Evolutionary conservation across 1,284 basidiomycete genomes (phyloP).

Genomic region (Waitea zeae): DNA sequence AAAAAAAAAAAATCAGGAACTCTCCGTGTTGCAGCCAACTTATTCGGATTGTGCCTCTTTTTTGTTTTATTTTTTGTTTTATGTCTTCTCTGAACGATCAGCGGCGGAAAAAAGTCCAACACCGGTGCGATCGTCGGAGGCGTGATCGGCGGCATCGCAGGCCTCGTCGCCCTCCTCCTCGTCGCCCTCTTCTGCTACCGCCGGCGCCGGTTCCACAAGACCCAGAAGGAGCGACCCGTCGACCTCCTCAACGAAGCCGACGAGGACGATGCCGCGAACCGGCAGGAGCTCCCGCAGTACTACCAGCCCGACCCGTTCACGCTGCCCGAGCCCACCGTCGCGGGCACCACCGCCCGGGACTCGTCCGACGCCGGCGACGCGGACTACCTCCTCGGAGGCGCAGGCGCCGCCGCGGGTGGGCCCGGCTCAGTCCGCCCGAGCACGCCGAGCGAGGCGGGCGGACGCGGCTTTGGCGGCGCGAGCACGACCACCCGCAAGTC

Average conservation of each 20-base stretch:
- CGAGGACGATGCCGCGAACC: constrained; percentile 22
- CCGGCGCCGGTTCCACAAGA: constrained; percentile 20
- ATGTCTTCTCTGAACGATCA: too few species aligned
- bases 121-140: constrained; percentile 51
- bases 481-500: constrained; percentile 24
- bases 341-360: constrained; percentile 16
- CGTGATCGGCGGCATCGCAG: constrained; percentile 41
- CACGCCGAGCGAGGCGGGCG: too few species aligned
- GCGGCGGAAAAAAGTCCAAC: constrained; percentile 18
- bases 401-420: constrained; percentile 10
- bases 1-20: constrained; percentile 1
- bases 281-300: constrained; percentile 35
- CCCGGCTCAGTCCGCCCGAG: too few species aligned
- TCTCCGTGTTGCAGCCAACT: not conserved
- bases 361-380: too few species aligned
- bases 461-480: constrained; percentile 5
- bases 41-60: not conserved
- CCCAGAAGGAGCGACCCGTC: constrained; percentile 34
- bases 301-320: constrained; percentile 61
- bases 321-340: constrained; percentile 37
- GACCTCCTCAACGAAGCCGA: constrained; percentile 49
- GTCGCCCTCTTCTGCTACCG: constrained; percentile 33
- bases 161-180: constrained; percentile 24
- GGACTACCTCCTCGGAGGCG: constrained; percentile 9
- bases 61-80: not conserved